Conservation (phyloP, 1,284 basidiomycete species). For the Veloboletus limbatus region DNA sequence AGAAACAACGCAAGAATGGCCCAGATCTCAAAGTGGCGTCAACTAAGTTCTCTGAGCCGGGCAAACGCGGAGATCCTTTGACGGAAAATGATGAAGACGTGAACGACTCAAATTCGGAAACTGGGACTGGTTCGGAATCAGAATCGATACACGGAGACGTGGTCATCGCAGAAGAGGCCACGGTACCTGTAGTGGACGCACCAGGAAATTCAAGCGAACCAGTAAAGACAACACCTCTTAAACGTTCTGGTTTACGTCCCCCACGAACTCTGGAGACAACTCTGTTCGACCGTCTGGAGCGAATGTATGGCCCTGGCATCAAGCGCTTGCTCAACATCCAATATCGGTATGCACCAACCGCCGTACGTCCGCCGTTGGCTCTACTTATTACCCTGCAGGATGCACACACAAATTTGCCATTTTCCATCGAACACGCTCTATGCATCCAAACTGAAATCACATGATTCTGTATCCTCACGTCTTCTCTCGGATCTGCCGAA, state of each 20-base stretch:
- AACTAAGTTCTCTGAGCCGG: neutral
- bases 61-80: neutral
- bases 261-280: slow-evolving; percentile 84
- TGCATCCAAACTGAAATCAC: slow-evolving; percentile 66
- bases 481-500: slow-evolving; percentile 72
- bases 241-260: slow-evolving; percentile 45
- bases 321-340: slow-evolving; percentile 87
- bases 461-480: slow-evolving; percentile 68
- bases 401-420: slow-evolving; percentile 83
- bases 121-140: slow-evolving; percentile 16
- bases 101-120: slow-evolving; percentile 8
- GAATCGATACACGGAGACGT: slow-evolving; percentile 22
- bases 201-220: slow-evolving; percentile 15
- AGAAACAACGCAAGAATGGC: slow-evolving; percentile 10
- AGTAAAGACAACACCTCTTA: slow-evolving; percentile 20
- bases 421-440: slow-evolving; percentile 90
- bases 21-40: slow-evolving; percentile 1
- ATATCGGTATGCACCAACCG: slow-evolving; percentile 61
- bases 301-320: slow-evolving; percentile 79
- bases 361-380: neutral
- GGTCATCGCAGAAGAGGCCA: slow-evolving; percentile 20
- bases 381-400: slow-evolving; percentile 45
- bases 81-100: slow-evolving; percentile 1
- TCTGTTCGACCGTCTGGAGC: slow-evolving; percentile 87
- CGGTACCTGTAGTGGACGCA: slow-evolving; percentile 5